A percentile compares a stretch with the other conserved stretches of the same genome.
phyloP scores from a whole-genome alignment of 139 green algal genomes.

The Chlorella ohadii region DNA sequence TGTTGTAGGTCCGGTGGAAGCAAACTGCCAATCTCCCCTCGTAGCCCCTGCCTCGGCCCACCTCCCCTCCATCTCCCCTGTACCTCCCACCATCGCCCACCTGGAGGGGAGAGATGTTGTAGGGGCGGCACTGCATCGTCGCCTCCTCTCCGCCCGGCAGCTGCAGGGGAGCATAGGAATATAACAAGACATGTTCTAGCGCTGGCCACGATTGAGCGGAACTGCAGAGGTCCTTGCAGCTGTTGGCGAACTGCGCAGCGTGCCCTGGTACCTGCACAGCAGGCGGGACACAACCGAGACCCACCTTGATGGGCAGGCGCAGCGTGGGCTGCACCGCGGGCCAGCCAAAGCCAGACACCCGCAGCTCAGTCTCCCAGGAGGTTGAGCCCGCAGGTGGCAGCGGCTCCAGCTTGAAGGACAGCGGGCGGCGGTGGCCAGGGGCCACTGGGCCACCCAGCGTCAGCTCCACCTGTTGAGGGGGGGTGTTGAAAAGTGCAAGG shows the following conservation, averaged over 20 bases:
- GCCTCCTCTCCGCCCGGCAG: constrained; percentile 22
- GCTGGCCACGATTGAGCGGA: too few species aligned
- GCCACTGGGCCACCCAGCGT: constrained; percentile 39
- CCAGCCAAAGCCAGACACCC: constrained; percentile 43
- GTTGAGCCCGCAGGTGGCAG: constrained; percentile 14
- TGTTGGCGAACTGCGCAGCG: too few species aligned
- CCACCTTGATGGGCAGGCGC: constrained; percentile 37
- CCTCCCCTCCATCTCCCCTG: too few species aligned
- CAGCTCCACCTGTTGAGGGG: constrained; percentile 35
- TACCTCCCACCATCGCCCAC: neutral
- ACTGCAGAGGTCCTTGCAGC: too few species aligned
- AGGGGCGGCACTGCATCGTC: constrained; percentile 21
- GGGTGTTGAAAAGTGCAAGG: neutral
- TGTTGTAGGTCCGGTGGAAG: too few species aligned
- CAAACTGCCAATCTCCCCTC: too few species aligned
- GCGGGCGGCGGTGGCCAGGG: constrained; percentile 26
- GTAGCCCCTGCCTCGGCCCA: too few species aligned
- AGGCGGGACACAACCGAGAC: neutral
- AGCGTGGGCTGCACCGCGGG: constrained; percentile 39
- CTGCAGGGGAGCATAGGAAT: neutral
- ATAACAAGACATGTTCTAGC: too few species aligned
- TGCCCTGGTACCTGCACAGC: too few species aligned
- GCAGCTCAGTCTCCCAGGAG: constrained; percentile 33
- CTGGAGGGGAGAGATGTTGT: constrained; percentile 22
- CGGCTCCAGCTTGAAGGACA: constrained; percentile 34